phyloP scores from a whole-genome alignment of 1,139 yeast genomes.

The Pichia sp. region DNA sequence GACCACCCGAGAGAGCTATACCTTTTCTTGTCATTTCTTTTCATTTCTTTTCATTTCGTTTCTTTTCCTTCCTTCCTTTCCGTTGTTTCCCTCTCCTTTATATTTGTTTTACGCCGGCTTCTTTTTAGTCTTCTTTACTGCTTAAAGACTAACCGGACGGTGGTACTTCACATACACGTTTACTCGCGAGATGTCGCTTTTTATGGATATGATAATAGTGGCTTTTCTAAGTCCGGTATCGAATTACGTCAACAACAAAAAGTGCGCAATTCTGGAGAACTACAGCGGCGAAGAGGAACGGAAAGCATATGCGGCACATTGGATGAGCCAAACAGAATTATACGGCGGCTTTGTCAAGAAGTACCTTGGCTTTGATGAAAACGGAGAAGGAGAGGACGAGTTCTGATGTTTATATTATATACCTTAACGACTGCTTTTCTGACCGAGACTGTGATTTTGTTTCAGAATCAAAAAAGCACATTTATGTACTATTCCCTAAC shows the following conservation, averaged over 20 bases:
- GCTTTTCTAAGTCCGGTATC: conserved; percentile 18
- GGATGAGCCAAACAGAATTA: conserved; percentile 18
- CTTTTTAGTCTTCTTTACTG: not conserved
- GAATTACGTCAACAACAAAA: conserved; percentile 19
- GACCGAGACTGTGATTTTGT: not conserved
- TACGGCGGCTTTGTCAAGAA: conserved; percentile 18
- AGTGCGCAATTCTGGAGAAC: conserved; percentile 17
- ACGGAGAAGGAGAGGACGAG: conserved; percentile 9
- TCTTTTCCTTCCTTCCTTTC: not conserved
- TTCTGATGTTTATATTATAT: not conserved
- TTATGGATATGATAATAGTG: conserved; percentile 19
- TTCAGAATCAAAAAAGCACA: not conserved
- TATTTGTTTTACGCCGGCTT: not conserved
- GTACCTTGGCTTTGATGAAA: conserved; percentile 14
- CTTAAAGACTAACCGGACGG: not conserved
- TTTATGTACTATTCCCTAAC: not conserved
- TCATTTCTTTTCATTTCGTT: not conserved
- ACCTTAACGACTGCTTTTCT: not conserved
- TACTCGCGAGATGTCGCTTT: conserved; percentile 15
- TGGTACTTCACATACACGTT: not conserved
- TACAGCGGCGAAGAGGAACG: conserved; percentile 17
- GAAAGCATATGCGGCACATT: conserved; percentile 16
- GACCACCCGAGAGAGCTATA: not conserved
- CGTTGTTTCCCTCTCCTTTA: not conserved
- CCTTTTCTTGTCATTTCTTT: not conserved